Conservation (phyloP, 2,329 filamentous ascomycete genomes). For the Penicillium freii region DNA sequence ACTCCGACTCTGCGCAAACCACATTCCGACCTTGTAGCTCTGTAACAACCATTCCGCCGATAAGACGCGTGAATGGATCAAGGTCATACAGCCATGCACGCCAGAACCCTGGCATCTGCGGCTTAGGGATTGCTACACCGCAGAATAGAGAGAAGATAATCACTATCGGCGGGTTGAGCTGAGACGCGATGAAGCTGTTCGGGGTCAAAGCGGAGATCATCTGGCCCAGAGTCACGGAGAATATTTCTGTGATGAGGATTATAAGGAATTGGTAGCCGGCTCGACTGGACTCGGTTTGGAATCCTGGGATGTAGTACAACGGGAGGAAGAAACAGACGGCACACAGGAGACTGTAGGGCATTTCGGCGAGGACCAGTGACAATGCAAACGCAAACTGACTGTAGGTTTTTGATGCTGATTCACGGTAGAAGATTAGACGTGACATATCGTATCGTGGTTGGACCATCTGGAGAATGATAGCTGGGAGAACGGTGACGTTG, state of each 20-base stretch:
- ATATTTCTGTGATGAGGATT: conserved; percentile 77
- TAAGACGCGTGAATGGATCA: conserved; percentile 78
- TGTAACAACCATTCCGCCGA: conserved; percentile 75
- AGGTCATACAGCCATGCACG: conserved; percentile 77
- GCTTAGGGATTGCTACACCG: conserved; percentile 76
- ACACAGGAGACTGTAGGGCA: conserved; percentile 80
- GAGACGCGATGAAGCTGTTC: conserved; percentile 71
- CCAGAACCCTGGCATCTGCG: conserved; percentile 77
- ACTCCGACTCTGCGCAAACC: conserved; percentile 59
- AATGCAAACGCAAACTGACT: conserved; percentile 73
- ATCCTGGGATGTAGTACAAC: conserved; percentile 79
- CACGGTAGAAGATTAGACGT: conserved; percentile 79
- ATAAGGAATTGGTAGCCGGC: conserved; percentile 88
- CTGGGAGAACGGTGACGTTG: conserved; percentile 77
- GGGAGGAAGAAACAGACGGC: conserved; percentile 78
- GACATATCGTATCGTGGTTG: conserved; percentile 80
- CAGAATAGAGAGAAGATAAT: conserved; percentile 84
- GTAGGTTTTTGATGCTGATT: conserved; percentile 84
- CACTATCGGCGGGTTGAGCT: conserved; percentile 79
- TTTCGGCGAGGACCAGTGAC: conserved; percentile 76
- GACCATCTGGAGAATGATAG: conserved; percentile 78
- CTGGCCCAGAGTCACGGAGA: conserved; percentile 77
- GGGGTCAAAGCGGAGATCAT: conserved; percentile 75
- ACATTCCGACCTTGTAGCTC: conserved; percentile 68
- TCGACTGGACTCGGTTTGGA: conserved; percentile 60